Base-by-base conservation (phyloP, 805 yeast species). In the Yarrowia osloensis region DNA sequence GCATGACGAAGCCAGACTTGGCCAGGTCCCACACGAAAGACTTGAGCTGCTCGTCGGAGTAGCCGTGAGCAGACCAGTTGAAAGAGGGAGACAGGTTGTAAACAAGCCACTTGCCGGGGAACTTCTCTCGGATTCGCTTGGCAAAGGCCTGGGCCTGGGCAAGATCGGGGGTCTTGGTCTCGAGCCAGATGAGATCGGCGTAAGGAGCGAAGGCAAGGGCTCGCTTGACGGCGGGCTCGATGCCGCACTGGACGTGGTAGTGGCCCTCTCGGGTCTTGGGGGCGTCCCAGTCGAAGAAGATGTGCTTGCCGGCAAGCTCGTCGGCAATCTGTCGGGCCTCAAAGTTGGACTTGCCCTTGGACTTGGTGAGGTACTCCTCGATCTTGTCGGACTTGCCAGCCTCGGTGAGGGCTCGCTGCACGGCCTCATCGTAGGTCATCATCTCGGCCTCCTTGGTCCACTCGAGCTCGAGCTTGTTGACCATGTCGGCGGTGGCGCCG, bases 41-140 rank as follows among this genome's bases (percentile, higher is more conserved):
- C 68, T 80, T 75, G 61, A 86, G 77, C 65, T 81, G 81, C 19
- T 76, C 69, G 15, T 81, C 82, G 19, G 78, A 72, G 73, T 83
- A 86, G 0, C 88, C 89, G 67, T 85, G 86, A 0, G 80, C 82
- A 19, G 79, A 73, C 88, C 89, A 86, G 75, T 86, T 84, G 77
- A 85, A 86, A 22, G 85, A 81, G 17, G 89, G 89, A 28, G 86
- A 81, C 67, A 85, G 76, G 71, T 86, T 86, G 73, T 86, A 86
- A 7, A 86, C 89, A 24, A 86, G 77, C 79, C 84, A 83, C 70
- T 81, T 82, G 28, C 81, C 78, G 17, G 89, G 89, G 72, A 76
- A 80, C 28, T 78, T 73, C 17, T 74, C 76, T 66, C 83, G 85
- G 68, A 86, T 81, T 59, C 75, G 74, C 15, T 77, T 72, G 17